Base-by-base conservation (phyloP, 1,284 basidiomycete genomes). In the Apiotrichum mycotoxinovorans region DNA sequence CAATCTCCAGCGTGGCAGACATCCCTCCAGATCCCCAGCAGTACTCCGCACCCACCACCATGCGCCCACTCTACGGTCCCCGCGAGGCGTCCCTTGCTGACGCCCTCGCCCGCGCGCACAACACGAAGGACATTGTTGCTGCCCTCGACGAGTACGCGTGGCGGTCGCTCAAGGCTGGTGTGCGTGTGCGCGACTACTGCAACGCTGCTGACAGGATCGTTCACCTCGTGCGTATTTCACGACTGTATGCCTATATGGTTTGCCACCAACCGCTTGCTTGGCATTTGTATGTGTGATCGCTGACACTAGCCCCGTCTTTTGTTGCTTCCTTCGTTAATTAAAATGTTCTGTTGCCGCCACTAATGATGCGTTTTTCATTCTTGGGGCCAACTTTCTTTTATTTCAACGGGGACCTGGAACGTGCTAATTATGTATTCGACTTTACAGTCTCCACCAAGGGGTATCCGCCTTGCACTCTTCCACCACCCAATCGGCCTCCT, bases 101-200 rank as follows among this genome's bases (percentile, higher is more conserved):
- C 23, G 50, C 46, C 11, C 58, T 60, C 15, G 40, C 50, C 11
- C 50, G 41, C 2, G 54, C 46, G 7, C 33, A 17, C 15, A 35
- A 23, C 4, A 12, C 30, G 25, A 8, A 9, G 8, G 53, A 56
- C 10, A 27, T 37, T 3, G 18, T 45, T 5, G 43, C 53, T n/a
- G 51, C 50, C 1, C 56, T 63, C 18, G 62, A 63, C 12, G 62
- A 63, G 37, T 63, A 57, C 35, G 62, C 58, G 7, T 63, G 62
- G 62, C 58, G 55, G 41, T 55, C 58, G 3, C 56, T 63, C 27
- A 45, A 58, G 30, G 55, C 58, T 2, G 58, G 62, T 15, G 33
- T 53, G 12, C 58, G 62, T 8, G 62, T 63, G 3, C 55, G 62
- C 35, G 62, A 60, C 25, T 60, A 60, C 45, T 63, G 62, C 41